These are phyloP conservation scores for Coemansia sp. DNA, from an alignment of 192 early-diverging fungal species.

Conservation along the genomic window DNA sequence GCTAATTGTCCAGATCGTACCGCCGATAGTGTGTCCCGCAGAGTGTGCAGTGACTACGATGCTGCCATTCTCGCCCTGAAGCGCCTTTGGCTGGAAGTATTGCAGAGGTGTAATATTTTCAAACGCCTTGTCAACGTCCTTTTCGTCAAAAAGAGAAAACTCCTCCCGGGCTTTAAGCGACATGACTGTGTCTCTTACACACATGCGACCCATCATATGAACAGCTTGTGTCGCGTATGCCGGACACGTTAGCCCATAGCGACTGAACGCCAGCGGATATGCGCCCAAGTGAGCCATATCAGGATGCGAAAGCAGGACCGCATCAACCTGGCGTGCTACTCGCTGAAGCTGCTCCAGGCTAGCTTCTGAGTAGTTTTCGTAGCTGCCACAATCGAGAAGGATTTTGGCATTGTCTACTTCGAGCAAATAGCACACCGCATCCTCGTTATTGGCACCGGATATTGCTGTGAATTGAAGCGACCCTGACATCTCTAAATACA, in stretches of 20 bases:
- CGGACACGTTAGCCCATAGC: conserved; percentile 82
- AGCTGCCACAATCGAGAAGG: conserved; percentile 94
- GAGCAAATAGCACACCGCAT: conserved; percentile 86
- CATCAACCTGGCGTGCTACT: conserved; percentile 86
- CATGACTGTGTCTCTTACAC: conserved; percentile 78
- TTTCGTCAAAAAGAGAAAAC: conserved; percentile 72
- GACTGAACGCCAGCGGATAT: conserved; percentile 72
- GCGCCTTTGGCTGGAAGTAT: conserved; percentile 81
- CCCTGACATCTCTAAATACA: conserved; percentile 33
- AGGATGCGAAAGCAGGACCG: conserved; percentile 85
- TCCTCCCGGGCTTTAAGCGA: conserved; percentile 67
- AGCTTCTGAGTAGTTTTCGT: conserved; percentile 72
- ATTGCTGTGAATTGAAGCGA: conserved; percentile 83
- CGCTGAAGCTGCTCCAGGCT: conserved; percentile 67
- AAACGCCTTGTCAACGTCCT: conserved; percentile 85
- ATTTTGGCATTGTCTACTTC: conserved; percentile 93
- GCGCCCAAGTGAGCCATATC: conserved; percentile 88
- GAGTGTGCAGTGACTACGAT: conserved; percentile 88
- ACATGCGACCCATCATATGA: conserved; percentile 85
- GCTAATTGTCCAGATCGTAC: conserved; percentile 95
- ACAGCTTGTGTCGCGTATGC: conserved; percentile 91
- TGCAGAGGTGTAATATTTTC: conserved; percentile 75
- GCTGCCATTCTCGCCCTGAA: conserved; percentile 68
- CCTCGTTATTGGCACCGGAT: conserved; percentile 82
- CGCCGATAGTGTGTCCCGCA: conserved; percentile 94